phyloP scores from a whole-genome alignment of 345 rosid species.

The Mangifera indica region DNA sequence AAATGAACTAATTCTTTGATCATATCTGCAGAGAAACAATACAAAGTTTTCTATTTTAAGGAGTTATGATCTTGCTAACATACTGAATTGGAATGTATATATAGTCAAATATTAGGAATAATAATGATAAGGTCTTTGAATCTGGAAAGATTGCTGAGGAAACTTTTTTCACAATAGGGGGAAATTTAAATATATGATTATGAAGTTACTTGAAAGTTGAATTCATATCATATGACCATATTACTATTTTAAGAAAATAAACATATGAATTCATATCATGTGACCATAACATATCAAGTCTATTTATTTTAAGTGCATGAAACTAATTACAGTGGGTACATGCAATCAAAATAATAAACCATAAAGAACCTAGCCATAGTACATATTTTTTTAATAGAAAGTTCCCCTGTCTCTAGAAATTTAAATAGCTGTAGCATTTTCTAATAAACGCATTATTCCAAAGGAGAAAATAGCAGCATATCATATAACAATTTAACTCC shows the following conservation, averaged over 20 bases:
- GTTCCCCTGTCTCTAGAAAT: background rate
- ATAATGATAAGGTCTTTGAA: background rate
- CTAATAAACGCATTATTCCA: background rate
- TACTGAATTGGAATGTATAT: background rate
- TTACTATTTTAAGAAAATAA: too few relatives aligned
- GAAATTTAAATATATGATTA: background rate
- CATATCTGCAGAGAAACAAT: slow-evolving; percentile 54
- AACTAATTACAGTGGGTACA: background rate
- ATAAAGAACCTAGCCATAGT: background rate
- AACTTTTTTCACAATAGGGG: background rate
- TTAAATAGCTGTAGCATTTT: background rate
- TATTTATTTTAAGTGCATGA: background rate
- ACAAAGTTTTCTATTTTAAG: slow-evolving; percentile 1
- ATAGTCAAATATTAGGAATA: background rate
- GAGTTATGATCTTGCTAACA: background rate
- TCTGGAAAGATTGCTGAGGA: background rate
- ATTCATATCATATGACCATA: background rate
- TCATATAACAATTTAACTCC: too few relatives aligned
- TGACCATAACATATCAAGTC: background rate
- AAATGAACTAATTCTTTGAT: slow-evolving; percentile 81
- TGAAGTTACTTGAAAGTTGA: background rate
- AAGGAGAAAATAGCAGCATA: background rate
- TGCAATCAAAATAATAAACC: background rate
- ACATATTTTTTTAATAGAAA: background rate
- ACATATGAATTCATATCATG: background rate